phyloP scores from a whole-genome alignment of 306 rosid genomes.

The Glycine tomentella region DNA sequence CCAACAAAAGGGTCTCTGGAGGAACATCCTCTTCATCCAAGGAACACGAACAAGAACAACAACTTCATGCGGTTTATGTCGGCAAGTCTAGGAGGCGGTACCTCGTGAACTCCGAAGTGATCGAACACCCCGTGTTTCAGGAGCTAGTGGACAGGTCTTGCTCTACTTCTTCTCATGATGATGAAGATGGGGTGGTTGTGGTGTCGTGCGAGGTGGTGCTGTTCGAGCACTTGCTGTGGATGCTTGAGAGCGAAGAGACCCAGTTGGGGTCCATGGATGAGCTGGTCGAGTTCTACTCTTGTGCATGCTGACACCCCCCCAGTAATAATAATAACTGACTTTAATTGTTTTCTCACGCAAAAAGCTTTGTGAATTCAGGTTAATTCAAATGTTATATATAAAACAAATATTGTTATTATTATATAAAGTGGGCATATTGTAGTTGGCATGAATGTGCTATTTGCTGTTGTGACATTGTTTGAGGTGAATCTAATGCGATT shows the following conservation, averaged over 20 bases:
- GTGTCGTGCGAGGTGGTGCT: slow-evolving; percentile 87
- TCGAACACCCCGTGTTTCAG: slow-evolving; percentile 80
- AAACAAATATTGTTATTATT: background rate
- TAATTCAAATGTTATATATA: slow-evolving; percentile 10
- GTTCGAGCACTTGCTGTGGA: slow-evolving; percentile 94
- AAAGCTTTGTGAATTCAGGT: slow-evolving; percentile 29
- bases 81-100: slow-evolving; percentile 81
- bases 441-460: background rate
- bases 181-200: slow-evolving; percentile 51
- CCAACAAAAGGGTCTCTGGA: background rate
- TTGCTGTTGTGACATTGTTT: background rate
- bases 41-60: slow-evolving; percentile 19
- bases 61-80: slow-evolving; percentile 71
- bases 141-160: slow-evolving; percentile 55
- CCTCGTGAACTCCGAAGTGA: slow-evolving; percentile 67
- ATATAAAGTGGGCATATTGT: slow-evolving; percentile 23
- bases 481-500: background rate
- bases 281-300: slow-evolving; percentile 80
- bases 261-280: slow-evolving; percentile 88
- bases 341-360: background rate
- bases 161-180: background rate
- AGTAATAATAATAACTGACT: slow-evolving; percentile 31
- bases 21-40: background rate
- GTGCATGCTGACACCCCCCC: slow-evolving; percentile 52
- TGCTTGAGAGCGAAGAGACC: slow-evolving; percentile 73